A percentile compares a stretch with the other conserved stretches of the same genome.
phyloP scores from a whole-genome alignment of 2,329 filamentous ascomycete genomes.

The Pestalotiopsis sp. region DNA sequence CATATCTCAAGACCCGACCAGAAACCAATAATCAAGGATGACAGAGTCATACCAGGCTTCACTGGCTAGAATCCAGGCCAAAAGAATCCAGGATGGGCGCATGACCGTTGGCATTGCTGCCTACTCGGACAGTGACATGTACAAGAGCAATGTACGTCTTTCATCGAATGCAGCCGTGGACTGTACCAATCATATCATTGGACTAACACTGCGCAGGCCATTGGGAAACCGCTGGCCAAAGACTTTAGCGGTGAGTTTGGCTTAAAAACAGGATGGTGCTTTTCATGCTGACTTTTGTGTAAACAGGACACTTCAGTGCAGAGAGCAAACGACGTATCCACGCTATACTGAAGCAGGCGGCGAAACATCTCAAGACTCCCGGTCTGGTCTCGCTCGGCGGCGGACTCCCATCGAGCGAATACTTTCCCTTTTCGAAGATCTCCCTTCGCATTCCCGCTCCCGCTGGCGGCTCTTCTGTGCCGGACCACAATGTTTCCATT shows the following conservation, averaged over 20 bases:
- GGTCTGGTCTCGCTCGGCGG: conserved; percentile 91
- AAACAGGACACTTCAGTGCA: conserved; percentile 56
- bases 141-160: conserved; percentile 69
- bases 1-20: neutral
- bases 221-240: conserved; percentile 66
- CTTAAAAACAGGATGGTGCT: conserved; percentile 27
- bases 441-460: conserved; percentile 72
- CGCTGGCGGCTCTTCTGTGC: conserved; percentile 55
- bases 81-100: conserved; percentile 70
- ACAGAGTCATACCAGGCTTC: neutral
- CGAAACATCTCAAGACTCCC: conserved; percentile 76
- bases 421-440: conserved; percentile 88
- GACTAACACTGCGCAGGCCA: conserved; percentile 32
- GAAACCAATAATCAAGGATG: neutral
- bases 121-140: conserved; percentile 77
- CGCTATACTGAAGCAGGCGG: conserved; percentile 81
- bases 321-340: conserved; percentile 65
- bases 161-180: conserved; percentile 19
- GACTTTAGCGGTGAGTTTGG: conserved; percentile 85
- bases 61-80: conserved; percentile 53
- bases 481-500: conserved; percentile 62
- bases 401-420: conserved; percentile 83
- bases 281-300: neutral
- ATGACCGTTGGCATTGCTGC: conserved; percentile 78
- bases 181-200: conserved; percentile 25